These are phyloP conservation scores for Juncus effusus DNA, from an alignment of 176 grass and related monocot species.

Conservation along the genomic window DNA sequence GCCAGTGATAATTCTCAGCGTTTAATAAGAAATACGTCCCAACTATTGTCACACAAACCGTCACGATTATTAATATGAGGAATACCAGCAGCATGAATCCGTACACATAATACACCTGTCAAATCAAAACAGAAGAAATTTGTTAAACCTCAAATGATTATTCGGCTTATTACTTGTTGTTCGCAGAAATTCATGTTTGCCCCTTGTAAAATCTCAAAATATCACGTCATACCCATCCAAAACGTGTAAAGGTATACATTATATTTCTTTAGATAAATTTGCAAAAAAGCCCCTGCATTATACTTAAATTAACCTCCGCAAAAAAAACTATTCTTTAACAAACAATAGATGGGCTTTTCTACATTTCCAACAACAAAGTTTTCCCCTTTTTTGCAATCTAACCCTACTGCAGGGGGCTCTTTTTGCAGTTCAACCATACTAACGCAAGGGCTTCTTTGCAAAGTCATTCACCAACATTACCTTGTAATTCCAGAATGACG, in stretches of 20 bases:
- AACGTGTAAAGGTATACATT: background rate
- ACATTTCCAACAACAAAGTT: background rate
- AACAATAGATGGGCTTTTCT: no score
- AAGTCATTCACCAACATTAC: slow-evolving; percentile 36
- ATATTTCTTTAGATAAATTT: background rate
- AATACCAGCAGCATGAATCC: slow-evolving; percentile 96
- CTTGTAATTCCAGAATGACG: slow-evolving; percentile 99
- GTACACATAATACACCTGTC: slow-evolving; percentile 94
- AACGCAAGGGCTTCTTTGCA: no score
- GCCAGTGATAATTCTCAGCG: slow-evolving; percentile 95
- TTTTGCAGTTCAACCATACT: background rate
- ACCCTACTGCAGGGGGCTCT: background rate
- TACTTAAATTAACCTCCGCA: no score
- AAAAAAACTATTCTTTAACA: no score
- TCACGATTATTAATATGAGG: slow-evolving; percentile 86
- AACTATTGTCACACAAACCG: slow-evolving; percentile 90
- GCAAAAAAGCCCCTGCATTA: no score
- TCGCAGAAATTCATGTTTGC: no score
- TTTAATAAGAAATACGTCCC: slow-evolving; percentile 97
- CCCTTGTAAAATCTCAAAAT: background rate
- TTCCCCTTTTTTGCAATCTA: background rate
- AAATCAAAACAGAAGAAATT: slow-evolving; percentile 30
- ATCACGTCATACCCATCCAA: background rate
- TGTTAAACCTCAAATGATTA: no score
- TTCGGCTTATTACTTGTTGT: no score